These are phyloP conservation scores for Diophrys appendiculata DNA, from an alignment of 73 alveolate genomes.

Conservation along the genomic window DNA sequence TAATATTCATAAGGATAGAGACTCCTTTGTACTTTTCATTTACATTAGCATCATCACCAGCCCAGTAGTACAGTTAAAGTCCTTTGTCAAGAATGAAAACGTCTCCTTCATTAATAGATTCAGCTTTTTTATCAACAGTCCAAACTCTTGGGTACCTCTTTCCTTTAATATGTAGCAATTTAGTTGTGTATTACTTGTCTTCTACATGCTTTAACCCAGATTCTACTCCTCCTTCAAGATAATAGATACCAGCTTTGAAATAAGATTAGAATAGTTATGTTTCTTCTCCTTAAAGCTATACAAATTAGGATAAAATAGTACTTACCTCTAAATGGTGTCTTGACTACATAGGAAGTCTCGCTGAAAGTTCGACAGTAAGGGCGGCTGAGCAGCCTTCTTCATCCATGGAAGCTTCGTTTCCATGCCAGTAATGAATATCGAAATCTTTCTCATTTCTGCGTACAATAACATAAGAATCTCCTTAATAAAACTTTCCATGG, in stretches of 20 bases:
- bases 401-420: conserved; percentile 61
- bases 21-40: conserved; percentile 53
- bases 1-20: conserved; percentile 45
- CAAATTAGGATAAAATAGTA: not conserved
- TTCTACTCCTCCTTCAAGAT: conserved; percentile 63
- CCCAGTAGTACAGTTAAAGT: conserved; percentile 59
- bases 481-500: conserved; percentile 58
- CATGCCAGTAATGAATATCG: conserved; percentile 70
- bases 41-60: conserved; percentile 49
- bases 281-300: conserved; percentile 43
- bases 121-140: conserved; percentile 30
- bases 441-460: conserved; percentile 34
- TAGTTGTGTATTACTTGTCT: conserved; percentile 33
- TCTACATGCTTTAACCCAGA: conserved; percentile 59
- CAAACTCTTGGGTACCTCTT: conserved; percentile 67
- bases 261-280: conserved; percentile 43
- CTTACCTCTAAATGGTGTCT: conserved; percentile 59
- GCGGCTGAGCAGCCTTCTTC: conserved; percentile 66
- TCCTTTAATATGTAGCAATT: conserved; percentile 56
- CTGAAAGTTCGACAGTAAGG: conserved; percentile 53
- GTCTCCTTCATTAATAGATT: conserved; percentile 57
- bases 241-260: conserved; percentile 50
- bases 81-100: conserved; percentile 53
- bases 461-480: conserved; percentile 61
- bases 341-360: conserved; percentile 15